These are phyloP conservation scores for California macrophylla DNA, from an alignment of 441 rosid species.

Conservation along the genomic window DNA sequence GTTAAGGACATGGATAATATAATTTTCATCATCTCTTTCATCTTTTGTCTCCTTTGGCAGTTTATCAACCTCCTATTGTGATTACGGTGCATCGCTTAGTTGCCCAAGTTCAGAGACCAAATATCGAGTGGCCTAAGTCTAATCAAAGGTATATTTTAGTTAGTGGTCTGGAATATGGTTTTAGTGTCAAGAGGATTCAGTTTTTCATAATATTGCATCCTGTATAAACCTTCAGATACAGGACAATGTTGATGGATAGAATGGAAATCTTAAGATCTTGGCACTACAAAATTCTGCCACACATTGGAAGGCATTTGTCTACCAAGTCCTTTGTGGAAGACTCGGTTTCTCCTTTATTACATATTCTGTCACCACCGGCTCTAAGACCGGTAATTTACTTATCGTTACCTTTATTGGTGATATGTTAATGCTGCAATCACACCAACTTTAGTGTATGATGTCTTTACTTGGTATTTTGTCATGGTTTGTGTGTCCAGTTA, in stretches of 20 bases:
- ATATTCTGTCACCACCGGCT: slow-evolving; percentile 72
- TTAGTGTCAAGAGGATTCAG: slow-evolving; percentile 12
- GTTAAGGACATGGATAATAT: slow-evolving; percentile 9
- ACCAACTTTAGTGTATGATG: neutral
- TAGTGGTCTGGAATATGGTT: slow-evolving; percentile 7
- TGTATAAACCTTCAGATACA: slow-evolving; percentile 48
- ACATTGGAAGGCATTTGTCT: slow-evolving; percentile 78
- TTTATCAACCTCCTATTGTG: slow-evolving; percentile 62
- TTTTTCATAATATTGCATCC: slow-evolving; percentile 19
- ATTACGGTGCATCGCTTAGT: slow-evolving; percentile 54
- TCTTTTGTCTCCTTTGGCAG: slow-evolving; percentile 33
- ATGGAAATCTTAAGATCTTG: slow-evolving; percentile 58
- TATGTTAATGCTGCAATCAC: slow-evolving; percentile 13
- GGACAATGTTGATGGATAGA: slow-evolving; percentile 57
- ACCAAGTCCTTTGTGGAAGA: slow-evolving; percentile 63
- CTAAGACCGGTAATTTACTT: slow-evolving; percentile 61
- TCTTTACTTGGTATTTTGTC: neutral
- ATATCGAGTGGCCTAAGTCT: slow-evolving; percentile 90
- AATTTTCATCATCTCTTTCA: slow-evolving; percentile 9
- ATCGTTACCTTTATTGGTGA: slow-evolving; percentile 7
- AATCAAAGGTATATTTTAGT: slow-evolving; percentile 49
- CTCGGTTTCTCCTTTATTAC: slow-evolving; percentile 61
- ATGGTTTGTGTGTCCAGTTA: neutral
- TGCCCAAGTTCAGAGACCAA: slow-evolving; percentile 78
- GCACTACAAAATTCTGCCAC: slow-evolving; percentile 61